Conservation (phyloP, 805 yeast species). For the Lachancea mirantina region DNA sequence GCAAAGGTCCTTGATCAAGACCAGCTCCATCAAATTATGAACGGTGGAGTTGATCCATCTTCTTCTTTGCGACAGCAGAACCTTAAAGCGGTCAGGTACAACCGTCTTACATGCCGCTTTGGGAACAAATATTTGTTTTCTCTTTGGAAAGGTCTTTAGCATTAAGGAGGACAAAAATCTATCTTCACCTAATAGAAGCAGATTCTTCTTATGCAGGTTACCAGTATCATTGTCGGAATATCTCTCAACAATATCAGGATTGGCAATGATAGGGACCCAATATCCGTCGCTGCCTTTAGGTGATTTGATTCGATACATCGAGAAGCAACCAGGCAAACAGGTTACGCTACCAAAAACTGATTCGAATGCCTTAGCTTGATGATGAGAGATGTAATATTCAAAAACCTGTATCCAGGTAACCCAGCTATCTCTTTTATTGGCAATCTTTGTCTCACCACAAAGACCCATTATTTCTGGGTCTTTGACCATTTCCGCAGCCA, state of each 20-base stretch:
- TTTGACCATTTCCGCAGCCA: slow-evolving; percentile 82
- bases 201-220: slow-evolving; percentile 79
- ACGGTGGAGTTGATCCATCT: slow-evolving; percentile 96
- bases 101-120: slow-evolving; percentile 89
- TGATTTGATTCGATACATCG: slow-evolving; percentile 83
- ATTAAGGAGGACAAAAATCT: slow-evolving; percentile 76
- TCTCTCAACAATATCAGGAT: slow-evolving; percentile 88
- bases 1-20: slow-evolving; percentile 77
- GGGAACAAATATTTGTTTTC: slow-evolving; percentile 80
- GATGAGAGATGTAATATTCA: slow-evolving; percentile 89
- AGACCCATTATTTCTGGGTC: slow-evolving; percentile 86
- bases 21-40: slow-evolving; percentile 84
- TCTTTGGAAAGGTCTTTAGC: slow-evolving; percentile 82
- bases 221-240: slow-evolving; percentile 81
- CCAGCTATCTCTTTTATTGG: slow-evolving; percentile 78
- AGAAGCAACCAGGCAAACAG: slow-evolving; percentile 93
- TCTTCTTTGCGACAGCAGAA: slow-evolving; percentile 84
- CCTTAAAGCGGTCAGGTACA: slow-evolving; percentile 77
- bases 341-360: slow-evolving; percentile 94
- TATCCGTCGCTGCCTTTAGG: slow-evolving; percentile 73
- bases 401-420: slow-evolving; percentile 91
- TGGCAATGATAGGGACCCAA: slow-evolving; percentile 92
- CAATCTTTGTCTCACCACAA: slow-evolving; percentile 91
- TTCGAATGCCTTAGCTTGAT: slow-evolving; percentile 90
- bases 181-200: slow-evolving; percentile 84